These are phyloP conservation scores for Stemphylium vesicarium DNA, from an alignment of 2,329 filamentous ascomycete genomes.

Conservation along the genomic window DNA sequence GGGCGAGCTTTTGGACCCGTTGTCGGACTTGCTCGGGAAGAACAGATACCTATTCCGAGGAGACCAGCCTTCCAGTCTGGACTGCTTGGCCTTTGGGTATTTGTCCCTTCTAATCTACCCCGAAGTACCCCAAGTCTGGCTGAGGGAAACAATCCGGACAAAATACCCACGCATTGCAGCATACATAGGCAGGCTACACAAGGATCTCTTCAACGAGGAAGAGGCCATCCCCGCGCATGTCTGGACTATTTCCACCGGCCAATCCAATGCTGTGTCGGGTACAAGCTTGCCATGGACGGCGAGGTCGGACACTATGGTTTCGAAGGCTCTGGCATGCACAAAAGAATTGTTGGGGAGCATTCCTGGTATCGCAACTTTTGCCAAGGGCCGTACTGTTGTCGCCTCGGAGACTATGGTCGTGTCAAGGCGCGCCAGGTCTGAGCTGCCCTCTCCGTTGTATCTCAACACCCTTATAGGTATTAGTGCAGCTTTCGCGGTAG, in stretches of 20 bases:
- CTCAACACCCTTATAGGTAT: slow-evolving; percentile 33
- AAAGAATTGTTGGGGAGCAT: slow-evolving; percentile 32
- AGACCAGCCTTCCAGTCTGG: slow-evolving; percentile 66
- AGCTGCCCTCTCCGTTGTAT: slow-evolving; percentile 37
- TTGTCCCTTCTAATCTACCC: slow-evolving; percentile 74
- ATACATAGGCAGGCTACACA: slow-evolving; percentile 49
- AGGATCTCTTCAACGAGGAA: slow-evolving; percentile 31
- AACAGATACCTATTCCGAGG: slow-evolving; percentile 64
- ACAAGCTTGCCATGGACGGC: slow-evolving; percentile 35
- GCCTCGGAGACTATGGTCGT: slow-evolving; percentile 9
- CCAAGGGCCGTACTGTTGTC: slow-evolving; percentile 14
- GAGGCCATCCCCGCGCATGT: slow-evolving; percentile 31
- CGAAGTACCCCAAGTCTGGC: slow-evolving; percentile 66
- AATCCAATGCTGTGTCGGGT: slow-evolving; percentile 2
- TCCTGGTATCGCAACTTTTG: slow-evolving; percentile 31
- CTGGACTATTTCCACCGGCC: slow-evolving; percentile 34
- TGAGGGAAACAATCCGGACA: slow-evolving; percentile 61
- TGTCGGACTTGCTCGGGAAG: slow-evolving; percentile 66
- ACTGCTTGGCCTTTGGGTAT: slow-evolving; percentile 83
- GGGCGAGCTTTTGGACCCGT: slow-evolving; percentile 70
- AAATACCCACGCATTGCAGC: slow-evolving; percentile 52
- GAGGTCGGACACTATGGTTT: slow-evolving; percentile 14
- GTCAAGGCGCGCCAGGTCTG: slow-evolving; percentile 24
- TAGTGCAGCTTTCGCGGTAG: slow-evolving; percentile 29
- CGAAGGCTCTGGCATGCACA: slow-evolving; percentile 17